phyloP scores from a whole-genome alignment of 805 yeast genomes.

The Blastobotrys peoriensis region DNA sequence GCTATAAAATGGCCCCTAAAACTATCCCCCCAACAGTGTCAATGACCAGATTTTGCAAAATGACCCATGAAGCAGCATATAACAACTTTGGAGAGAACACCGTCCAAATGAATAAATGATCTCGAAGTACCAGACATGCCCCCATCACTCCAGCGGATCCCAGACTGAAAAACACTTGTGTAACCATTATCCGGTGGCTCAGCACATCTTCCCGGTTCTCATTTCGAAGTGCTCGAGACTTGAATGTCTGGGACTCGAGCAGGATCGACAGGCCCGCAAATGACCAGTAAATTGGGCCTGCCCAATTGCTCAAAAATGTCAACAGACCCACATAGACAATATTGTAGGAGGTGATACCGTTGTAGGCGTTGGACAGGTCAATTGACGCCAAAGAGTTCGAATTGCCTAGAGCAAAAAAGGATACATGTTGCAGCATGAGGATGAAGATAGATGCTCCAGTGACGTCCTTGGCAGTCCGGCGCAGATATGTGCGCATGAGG shows the following conservation, averaged over 20 bases:
- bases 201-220: slow-evolving; percentile 11
- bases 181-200: slow-evolving; percentile 13
- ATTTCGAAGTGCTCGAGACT: slow-evolving; percentile 17
- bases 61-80: slow-evolving; percentile 69
- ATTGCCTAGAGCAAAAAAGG: slow-evolving; percentile 83
- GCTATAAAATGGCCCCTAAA: background rate
- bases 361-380: slow-evolving; percentile 86
- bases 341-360: slow-evolving; percentile 71
- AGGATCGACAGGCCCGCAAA: slow-evolving; percentile 22
- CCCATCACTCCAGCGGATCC: slow-evolving; percentile 52
- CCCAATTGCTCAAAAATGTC: slow-evolving; percentile 79
- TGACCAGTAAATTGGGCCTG: slow-evolving; percentile 81
- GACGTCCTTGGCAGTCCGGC: slow-evolving; percentile 13
- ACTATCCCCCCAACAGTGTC: slow-evolving; percentile 11
- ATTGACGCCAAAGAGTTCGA: slow-evolving; percentile 90
- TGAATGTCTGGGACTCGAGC: slow-evolving; percentile 14
- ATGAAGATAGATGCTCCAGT: slow-evolving; percentile 27
- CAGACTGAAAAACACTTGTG: slow-evolving; percentile 51
- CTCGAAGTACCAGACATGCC: slow-evolving; percentile 70
- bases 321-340: slow-evolving; percentile 66
- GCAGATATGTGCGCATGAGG: slow-evolving; percentile 17
- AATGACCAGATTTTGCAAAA: slow-evolving; percentile 24
- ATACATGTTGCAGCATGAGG: slow-evolving; percentile 60
- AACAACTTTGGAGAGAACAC: slow-evolving; percentile 92
- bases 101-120: slow-evolving; percentile 94